Evolutionary conservation across 2,329 filamentous ascomycete species (phyloP), one percentile per base, ranked within the genome.

Genomic region (Pestalotiopsis sp.): DNA sequence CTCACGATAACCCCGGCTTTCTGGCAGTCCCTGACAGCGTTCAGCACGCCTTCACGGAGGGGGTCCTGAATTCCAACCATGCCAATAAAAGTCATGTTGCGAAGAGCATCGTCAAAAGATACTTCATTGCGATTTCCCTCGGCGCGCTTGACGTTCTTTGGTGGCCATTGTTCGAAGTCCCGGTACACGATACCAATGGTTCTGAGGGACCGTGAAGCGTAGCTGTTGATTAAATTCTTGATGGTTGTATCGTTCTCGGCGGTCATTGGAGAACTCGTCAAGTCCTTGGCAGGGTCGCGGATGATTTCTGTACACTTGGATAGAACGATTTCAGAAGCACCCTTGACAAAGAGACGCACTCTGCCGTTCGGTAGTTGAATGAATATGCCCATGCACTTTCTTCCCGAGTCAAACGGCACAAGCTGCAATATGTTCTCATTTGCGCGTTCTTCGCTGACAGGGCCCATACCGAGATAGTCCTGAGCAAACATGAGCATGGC

Each of bases 131-230:
- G 85, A 77, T 91, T 85, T 27, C 82, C 84, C 57, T 87, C 86
- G n/a, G 79, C 78, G 4, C 82, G 84, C 63, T 83, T 88, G 17
- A 86, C 87, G 62, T 87, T 86, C 69, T 84, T 87, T 4, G 94
- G 94, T 39, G 95, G 94, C 94, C 94, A 97, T 66, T 88, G 87
- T 27, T 93, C 88, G 72, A 96, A 97, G 74, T 97, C 94, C 67
- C 90, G 91, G 80, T 94, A 97, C 66, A 94, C 85, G 71, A 97
- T 87, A 58, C 91, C 93, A 73, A 97, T 97, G 1, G 94, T 97
- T 71, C 94, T 89, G 39, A 97, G 85, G 7, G 94, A 97, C 20
- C 91, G 87, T 31, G 88, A 89, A 11, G 94, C 94, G 77, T 97
- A 97, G 61, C 86, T 87, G 71, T 91, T 89, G 73, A 97, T 97